Conservation (phyloP, 2,329 filamentous ascomycete genomes). For the Botrytis paeoniae region DNA sequence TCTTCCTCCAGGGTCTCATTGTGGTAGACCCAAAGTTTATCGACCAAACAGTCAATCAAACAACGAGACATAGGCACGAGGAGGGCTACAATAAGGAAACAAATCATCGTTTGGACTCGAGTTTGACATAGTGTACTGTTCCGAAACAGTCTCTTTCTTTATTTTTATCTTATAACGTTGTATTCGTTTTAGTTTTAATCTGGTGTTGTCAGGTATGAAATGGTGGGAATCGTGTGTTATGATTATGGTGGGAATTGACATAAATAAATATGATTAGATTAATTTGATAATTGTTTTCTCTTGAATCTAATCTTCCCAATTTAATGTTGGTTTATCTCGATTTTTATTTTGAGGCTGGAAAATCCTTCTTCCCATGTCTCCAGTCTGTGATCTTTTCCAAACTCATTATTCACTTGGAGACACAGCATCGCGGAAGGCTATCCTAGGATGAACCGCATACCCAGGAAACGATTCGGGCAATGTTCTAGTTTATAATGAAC, state of each 20-base stretch:
- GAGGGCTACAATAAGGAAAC: no score
- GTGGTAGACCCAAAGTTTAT: not conserved
- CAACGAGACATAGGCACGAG: not conserved
- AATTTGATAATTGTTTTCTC: not conserved
- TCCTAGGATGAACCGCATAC: not conserved
- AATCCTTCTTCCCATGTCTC: not conserved
- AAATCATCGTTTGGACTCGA: not conserved
- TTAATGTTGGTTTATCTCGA: not conserved
- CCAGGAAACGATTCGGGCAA: no score
- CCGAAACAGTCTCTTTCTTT: not conserved
- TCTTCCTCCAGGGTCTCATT: not conserved
- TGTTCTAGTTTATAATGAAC: no score
- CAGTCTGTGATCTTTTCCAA: not conserved
- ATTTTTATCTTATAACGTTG: not conserved
- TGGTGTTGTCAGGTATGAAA: not conserved
- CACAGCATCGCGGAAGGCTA: not conserved
- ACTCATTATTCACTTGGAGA: not conserved
- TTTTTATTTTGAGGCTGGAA: not conserved
- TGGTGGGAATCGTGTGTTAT: not conserved
- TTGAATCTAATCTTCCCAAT: not conserved
- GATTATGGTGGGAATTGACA: not conserved
- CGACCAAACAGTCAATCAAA: not conserved
- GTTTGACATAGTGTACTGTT: not conserved
- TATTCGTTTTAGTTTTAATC: not conserved
- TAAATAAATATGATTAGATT: conserved; percentile 10